phyloP scores from a whole-genome alignment of 78 protist genomes.

The Tieghemostelium lacteum region DNA sequence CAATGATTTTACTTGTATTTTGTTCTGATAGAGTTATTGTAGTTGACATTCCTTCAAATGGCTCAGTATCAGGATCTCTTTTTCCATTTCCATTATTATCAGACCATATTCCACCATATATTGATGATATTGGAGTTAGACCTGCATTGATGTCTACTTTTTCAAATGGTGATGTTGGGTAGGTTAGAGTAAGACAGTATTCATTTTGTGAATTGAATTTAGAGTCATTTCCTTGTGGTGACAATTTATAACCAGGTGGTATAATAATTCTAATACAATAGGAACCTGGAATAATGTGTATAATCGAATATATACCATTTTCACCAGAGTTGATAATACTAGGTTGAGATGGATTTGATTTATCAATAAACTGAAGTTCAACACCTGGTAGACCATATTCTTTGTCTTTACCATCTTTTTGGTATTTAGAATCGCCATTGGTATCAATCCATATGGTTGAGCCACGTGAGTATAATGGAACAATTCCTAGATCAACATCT shows the following conservation, averaged over 20 bases:
- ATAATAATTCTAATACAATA: conserved; percentile 13
- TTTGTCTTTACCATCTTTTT: background rate
- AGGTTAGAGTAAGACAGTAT: conserved; percentile 3
- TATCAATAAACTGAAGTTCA: too few relatives aligned
- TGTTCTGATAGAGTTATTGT: background rate
- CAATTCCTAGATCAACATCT: conserved; percentile 8
- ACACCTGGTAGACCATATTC: background rate
- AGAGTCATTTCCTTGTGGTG: background rate
- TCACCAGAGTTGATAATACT: conserved; percentile 25
- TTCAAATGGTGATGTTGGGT: background rate
- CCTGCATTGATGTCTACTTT: background rate
- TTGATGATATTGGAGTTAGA: background rate
- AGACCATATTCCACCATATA: conserved; percentile 10
- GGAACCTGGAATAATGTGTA: conserved; percentile 1
- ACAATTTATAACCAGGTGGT: conserved; percentile 19
- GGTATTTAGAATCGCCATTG: background rate
- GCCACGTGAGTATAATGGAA: background rate
- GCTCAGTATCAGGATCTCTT: background rate
- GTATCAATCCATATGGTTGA: conserved; percentile 1
- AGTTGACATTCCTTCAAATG: conserved; percentile 5
- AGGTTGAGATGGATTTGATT: too few relatives aligned
- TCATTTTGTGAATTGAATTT: background rate
- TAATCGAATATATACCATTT: conserved; percentile 22
- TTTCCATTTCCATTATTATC: conserved; percentile 25
- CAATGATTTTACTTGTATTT: background rate